Conservation (phyloP, 441 rosid species). For the Arabidopsis hybrid region DNA sequence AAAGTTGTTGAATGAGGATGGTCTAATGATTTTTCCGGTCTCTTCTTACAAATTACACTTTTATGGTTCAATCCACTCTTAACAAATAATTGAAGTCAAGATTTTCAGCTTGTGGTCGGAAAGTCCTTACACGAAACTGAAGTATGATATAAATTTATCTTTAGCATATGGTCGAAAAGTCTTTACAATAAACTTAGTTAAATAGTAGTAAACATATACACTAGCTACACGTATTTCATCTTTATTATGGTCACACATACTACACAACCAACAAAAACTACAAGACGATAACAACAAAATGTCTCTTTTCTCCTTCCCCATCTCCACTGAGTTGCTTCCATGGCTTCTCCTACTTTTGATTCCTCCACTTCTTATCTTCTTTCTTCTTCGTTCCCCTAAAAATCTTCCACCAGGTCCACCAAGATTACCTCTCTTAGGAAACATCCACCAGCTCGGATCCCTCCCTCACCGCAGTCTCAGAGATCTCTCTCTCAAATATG, state of each 20-base stretch:
- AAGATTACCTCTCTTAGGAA: slow-evolving; percentile 64
- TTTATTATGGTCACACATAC: not conserved
- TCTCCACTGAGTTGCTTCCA: slow-evolving; percentile 29
- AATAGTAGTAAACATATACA: too few relatives aligned
- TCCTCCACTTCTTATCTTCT: slow-evolving; percentile 35
- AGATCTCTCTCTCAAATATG: slow-evolving; percentile 55
- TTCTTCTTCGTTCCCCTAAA: slow-evolving; percentile 21
- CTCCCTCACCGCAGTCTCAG: slow-evolving; percentile 51
- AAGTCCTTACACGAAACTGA: too few relatives aligned
- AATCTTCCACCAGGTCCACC: slow-evolving; percentile 65
- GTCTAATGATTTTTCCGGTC: too few relatives aligned
- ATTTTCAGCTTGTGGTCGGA: too few relatives aligned
- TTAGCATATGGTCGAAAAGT: not conserved
- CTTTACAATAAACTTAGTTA: not conserved
- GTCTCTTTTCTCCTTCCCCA: slow-evolving; percentile 10
- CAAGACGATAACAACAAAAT: slow-evolving; percentile 26
- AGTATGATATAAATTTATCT: too few relatives aligned
- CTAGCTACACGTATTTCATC: too few relatives aligned
- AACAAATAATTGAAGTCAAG: too few relatives aligned
- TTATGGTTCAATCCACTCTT: too few relatives aligned
- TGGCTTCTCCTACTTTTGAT: slow-evolving; percentile 39
- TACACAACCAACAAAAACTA: too few relatives aligned
- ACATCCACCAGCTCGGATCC: slow-evolving; percentile 60
- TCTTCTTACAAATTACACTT: too few relatives aligned
- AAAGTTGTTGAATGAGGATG: too few relatives aligned